phyloP scores from a whole-genome alignment of 306 rosid genomes.

The Lithocarpus polystachyus region DNA sequence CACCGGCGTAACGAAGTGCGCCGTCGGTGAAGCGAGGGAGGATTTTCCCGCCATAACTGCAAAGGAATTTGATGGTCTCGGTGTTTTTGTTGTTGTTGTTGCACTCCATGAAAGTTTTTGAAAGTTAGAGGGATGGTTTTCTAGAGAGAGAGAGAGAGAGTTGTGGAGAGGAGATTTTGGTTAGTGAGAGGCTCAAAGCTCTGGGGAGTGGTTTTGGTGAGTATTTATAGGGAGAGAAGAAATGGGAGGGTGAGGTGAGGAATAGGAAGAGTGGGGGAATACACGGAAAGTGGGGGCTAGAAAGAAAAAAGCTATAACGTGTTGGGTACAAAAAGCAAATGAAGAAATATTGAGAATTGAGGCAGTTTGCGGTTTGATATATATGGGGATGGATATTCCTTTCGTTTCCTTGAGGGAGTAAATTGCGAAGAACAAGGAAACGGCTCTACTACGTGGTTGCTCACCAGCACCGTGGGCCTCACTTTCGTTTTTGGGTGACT shows the following conservation, averaged over 20 bases:
- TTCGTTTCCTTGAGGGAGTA: neutral
- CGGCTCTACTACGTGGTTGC: neutral
- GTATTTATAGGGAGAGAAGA: constrained; percentile 35
- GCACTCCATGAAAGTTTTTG: constrained; percentile 23
- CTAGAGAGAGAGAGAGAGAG: neutral
- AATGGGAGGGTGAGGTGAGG: neutral
- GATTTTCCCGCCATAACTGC: constrained; percentile 88
- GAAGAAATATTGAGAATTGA: neutral
- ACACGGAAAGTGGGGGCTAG: constrained; percentile 23
- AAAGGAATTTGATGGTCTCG: constrained; percentile 54
- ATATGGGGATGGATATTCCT: constrained; percentile 18
- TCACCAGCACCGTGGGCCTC: neutral
- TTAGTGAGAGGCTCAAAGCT: constrained; percentile 30
- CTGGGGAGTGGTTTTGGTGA: constrained; percentile 19
- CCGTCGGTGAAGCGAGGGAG: constrained; percentile 72
- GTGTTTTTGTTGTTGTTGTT: neutral
- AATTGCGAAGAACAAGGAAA: neutral
- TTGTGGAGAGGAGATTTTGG: no score
- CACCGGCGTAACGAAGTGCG: constrained; percentile 75
- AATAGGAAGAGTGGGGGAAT: constrained; percentile 2
- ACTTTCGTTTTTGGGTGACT: no score
- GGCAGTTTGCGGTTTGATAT: no score
- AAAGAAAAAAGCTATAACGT: no score
- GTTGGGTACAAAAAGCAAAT: neutral
- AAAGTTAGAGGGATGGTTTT: neutral